These are phyloP conservation scores for Gonapodya prolifera DNA, from an alignment of 192 early-diverging fungal genomes.

Conservation along the genomic window DNA sequence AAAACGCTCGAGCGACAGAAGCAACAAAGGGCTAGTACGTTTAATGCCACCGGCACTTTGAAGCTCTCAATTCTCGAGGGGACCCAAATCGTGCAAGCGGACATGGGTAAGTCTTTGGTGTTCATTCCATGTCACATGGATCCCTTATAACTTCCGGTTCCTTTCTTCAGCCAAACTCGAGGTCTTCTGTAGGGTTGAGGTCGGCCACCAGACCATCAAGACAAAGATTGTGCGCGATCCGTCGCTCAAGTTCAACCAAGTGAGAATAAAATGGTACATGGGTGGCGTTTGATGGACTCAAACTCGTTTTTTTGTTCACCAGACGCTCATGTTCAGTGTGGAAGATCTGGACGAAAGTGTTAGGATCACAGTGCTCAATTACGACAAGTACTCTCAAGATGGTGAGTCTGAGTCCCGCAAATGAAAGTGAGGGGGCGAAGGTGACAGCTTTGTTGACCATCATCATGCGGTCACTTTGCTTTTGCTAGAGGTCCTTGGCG, in stretches of 20 bases:
- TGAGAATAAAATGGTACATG: not conserved
- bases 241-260: not conserved
- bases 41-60: not conserved
- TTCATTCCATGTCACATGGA: not conserved
- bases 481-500: slow-evolving; percentile 21
- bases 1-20: not conserved
- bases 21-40: not conserved
- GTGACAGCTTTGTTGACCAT: not conserved
- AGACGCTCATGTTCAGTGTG: slow-evolving; percentile 21
- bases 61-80: not conserved
- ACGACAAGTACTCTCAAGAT: slow-evolving; percentile 29
- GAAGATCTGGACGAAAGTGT: slow-evolving; percentile 19
- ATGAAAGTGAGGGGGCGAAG: not conserved
- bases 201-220: slow-evolving; percentile 1
- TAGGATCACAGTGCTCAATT: slow-evolving; percentile 20
- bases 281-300: not conserved
- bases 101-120: not conserved
- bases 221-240: not conserved
- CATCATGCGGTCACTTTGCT: not conserved
- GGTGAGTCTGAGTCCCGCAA: slow-evolving; percentile 10
- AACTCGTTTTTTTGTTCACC: not conserved
- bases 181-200: not conserved
- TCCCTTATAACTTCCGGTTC: not conserved
- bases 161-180: not conserved
- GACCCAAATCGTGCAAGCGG: not conserved